A percentile compares a stretch with the other conserved stretches of the same genome.
Conservation (phyloP, 164 flowering plant genomes). For the Chimonanthus salicifolius region DNA sequence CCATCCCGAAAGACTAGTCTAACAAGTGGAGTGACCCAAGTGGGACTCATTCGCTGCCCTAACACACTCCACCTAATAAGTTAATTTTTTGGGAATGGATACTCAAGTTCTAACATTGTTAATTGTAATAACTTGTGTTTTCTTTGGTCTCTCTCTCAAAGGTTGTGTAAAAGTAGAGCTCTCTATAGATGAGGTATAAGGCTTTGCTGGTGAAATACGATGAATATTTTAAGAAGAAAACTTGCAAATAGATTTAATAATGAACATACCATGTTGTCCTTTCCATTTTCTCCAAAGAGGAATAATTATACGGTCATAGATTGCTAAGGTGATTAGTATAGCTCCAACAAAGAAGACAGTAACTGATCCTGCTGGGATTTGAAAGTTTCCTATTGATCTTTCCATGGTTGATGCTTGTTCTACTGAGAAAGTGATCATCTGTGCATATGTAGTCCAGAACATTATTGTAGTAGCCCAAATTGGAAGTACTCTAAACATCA, state of each 20-base stretch:
- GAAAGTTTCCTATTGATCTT: constrained; percentile 54
- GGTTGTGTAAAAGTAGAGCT: no score
- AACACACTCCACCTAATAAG: no score
- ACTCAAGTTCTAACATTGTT: no score
- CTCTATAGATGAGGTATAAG: no score
- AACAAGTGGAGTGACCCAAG: no score
- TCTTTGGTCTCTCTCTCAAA: no score
- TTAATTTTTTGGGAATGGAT: no score
- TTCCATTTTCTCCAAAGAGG: constrained; percentile 75
- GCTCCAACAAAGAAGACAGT: constrained; percentile 85
- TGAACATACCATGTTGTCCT: constrained; percentile 67
- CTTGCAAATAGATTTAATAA: not conserved
- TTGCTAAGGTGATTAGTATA: constrained; percentile 53
- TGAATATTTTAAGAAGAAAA: no score
- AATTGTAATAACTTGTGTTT: no score
- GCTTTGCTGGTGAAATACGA: no score
- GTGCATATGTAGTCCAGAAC: constrained; percentile 97
- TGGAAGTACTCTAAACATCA: constrained; percentile 78
- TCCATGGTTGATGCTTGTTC: constrained; percentile 87
- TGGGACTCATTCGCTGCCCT: no score
- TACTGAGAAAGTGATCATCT: constrained; percentile 91
- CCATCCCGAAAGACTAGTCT: no score
- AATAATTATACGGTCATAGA: constrained; percentile 70
- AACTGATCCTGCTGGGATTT: constrained; percentile 89
- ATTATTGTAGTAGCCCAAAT: constrained; percentile 95